Percentiles rank a stretch among this genome's conserved stretches.
Evolutionary conservation across 768 basidiomycete genomes (phyloP).

Genomic region (Hortiboletus flavorubellus): DNA sequence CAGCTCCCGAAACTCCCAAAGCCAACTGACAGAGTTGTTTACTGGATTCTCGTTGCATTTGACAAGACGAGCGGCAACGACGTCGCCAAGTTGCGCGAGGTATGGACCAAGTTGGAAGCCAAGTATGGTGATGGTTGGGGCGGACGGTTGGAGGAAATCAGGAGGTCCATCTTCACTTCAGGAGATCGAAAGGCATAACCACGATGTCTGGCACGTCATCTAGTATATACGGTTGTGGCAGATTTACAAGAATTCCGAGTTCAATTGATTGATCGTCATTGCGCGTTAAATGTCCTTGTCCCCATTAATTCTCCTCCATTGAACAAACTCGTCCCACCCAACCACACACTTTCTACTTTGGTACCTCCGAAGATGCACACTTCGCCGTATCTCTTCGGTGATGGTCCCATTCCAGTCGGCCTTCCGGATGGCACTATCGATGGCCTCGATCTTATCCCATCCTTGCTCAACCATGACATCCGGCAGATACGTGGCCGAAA

Average conservation of each 20-base stretch:
- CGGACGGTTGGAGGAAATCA: constrained; percentile 43
- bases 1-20: constrained; percentile 43
- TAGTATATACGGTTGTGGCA: constrained; percentile 11
- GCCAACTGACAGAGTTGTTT: constrained; percentile 48
- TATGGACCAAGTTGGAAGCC: constrained; percentile 55
- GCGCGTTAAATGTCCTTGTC: constrained; percentile 30
- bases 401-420: constrained; percentile 85
- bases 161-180: constrained; percentile 35
- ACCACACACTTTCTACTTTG: constrained; percentile 70
- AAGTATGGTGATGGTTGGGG: constrained; percentile 49
- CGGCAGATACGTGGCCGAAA: constrained; percentile 90
- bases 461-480: constrained; percentile 91
- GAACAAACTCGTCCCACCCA: constrained; percentile 71
- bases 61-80: constrained; percentile 57
- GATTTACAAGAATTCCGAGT: constrained; percentile 7
- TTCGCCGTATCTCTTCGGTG: constrained; percentile 76
- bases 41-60: constrained; percentile 69
- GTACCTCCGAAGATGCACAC: constrained; percentile 75
- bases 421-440: constrained; percentile 91
- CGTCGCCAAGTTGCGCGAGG: constrained; percentile 44
- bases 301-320: constrained; percentile 62
- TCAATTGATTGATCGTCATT: neutral
- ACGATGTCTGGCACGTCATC: neutral
- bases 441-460: constrained; percentile 87
- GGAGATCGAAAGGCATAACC: constrained; percentile 1